Base-by-base conservation (phyloP, 108 stramenopile species). In the Skeletonema marinoi region DNA sequence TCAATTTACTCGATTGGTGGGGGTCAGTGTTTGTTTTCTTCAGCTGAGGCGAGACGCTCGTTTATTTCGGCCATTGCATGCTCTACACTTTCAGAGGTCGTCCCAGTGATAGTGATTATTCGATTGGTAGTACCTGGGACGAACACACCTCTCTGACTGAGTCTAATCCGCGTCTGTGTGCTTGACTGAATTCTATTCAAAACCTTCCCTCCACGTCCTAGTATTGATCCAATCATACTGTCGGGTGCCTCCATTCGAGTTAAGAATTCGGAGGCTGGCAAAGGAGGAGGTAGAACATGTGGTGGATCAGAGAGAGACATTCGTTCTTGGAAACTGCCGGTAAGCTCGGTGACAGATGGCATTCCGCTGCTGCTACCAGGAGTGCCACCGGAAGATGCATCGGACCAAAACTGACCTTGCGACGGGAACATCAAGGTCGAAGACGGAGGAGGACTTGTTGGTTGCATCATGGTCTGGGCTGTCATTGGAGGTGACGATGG, bases 61-160 rank as follows among this genome's bases (percentile, higher is more conserved):
- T 70, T 88, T 67, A 92, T 87, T 32, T 88, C 72, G 38, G 63
- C 77, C 54, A 89, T 88, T 16, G 89, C 89, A 32, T 77, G 48
- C 32, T 79, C 85, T 32, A 92, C 88, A 67, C 80, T 85, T 17
- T 88, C 80, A 14, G 86, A 60, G 3, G 89, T 83, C 8, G 87
- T 63, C n/a, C 93, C 93, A 46, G 87, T 82, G 25, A 94, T 89
- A 10, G 88, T 92, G 8, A 92, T 89, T 21, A 90, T 78, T 68
- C 93, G 73, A 44, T 89, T 85, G 32, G 85, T 83, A 12, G 93
- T 92, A n/a, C 93, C 91, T 6, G 89, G 90, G 2, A 92, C 71
- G 68, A 76, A 94, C 50, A 87, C 90, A 46, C 88, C 88, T 63
- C 88, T 72, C 81, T 91, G 90, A 30, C 89, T 91, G 4, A 92